Base-by-base conservation (phyloP, 495 filamentous ascomycete genomes). In the Thermochaetoides thermophila region DNA sequence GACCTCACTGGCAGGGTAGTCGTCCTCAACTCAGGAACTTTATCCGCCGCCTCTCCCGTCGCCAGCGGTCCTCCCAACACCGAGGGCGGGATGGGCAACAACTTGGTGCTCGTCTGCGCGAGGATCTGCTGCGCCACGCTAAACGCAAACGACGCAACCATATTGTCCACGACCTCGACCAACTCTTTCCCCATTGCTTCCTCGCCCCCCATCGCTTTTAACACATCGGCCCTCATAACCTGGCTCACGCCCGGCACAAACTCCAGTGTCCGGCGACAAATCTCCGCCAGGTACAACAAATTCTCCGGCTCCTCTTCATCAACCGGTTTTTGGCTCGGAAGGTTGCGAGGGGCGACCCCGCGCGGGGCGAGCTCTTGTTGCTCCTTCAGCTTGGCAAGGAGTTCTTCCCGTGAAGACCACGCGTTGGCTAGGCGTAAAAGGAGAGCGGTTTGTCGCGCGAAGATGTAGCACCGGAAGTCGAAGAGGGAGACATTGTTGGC, bases 401-500 rank as follows among this genome's bases (percentile, higher is more conserved):
- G 52, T 37, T 73, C 68, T 38, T 71, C 66, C 27, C 61, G 53
- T 1, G 68, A 64, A 2, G 66, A 71, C 53, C 51, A 63, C 5
- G 68, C 68, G 51, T 84, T 89, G 10, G 78, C 84, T 8, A 92
- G 69, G 21, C 89, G 76, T 15, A 94, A 69, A 7, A 95, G 65
- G 3, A 97, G 55, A 10, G 76, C 72, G 45, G 92, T 68, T 48
- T 99, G 89, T 17, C 89, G 70, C 15, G 83, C 77, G 59, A 95
- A 96, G 8, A 99, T 68, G 51, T 99, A 99, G 41, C 77, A 85
- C 38, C 80, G 71, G 54, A 99, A 96, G 52, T 99, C 89, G 45
- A 95, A 96, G 9, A 91, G 64, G n/a, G 89, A 96, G 18, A 96
- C 91, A 41, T 91, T 78, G 56, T 84, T 96, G n/a, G 81, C 76